Base-by-base conservation (phyloP, 2,329 filamentous ascomycete species). In the Hymenoscyphus occultus region DNA sequence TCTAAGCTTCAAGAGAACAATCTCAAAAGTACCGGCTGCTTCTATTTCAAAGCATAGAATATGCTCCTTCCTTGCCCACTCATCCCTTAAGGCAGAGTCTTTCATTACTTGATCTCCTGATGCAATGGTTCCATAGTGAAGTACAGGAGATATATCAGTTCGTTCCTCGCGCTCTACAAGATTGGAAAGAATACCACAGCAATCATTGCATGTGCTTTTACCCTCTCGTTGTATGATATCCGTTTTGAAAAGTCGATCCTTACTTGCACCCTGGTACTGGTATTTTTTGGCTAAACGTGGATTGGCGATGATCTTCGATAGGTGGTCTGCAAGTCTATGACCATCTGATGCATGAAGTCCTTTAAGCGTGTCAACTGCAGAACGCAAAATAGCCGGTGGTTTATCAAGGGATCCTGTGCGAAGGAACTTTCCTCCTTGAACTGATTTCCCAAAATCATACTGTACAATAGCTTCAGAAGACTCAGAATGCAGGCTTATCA, bases 281-380 rank as follows among this genome's bases (percentile, higher is more conserved):
- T 32, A 57, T 28, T 57, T 57, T 31, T 2, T 57, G 16, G 54
- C 54, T 22, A 57, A 32, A 5, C 9, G 28, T 1, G 28, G 54
- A 28, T 57, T 57, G 13, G 31, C 54, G 9, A 14, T 2, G 22
- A 57, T 57, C 35, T 57, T 57, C 1, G 28, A 6, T 32, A 57
- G 3, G 10, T 31, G 9, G 12, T 32, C 54, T 32, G 54, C 4
- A 57, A 57, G 1, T 0, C 16, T 14, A 14, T 9, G 28, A 13
- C 16, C 57, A 10, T 59, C 28, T 19, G 1, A 35, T 39, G 19
- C 9, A 14, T 59, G 32, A 3, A 40, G 1, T 13, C 67, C 67
- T 62, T 73, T 67, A 9, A 74, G 66, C 56, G 45, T 64, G 39
- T 9, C 66, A 10, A 74, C 60, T 5, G 72, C 73, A 0, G 1